These are phyloP conservation scores for Ophiosphaerella korrae DNA, from an alignment of 2,329 filamentous ascomycete genomes.

Conservation along the genomic window DNA sequence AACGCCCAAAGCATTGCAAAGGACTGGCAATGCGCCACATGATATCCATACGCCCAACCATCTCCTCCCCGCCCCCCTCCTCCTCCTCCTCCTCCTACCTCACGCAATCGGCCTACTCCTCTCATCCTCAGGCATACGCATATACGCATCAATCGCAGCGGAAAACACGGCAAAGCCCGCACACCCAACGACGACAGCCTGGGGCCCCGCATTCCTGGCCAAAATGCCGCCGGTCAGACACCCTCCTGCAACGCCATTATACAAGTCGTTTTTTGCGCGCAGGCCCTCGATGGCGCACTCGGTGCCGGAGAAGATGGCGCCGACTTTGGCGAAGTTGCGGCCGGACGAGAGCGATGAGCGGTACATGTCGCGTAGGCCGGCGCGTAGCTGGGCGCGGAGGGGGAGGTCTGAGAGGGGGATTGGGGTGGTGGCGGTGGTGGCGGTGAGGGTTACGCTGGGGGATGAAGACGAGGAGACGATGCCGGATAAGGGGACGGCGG, in stretches of 20 bases:
- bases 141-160: conserved; percentile 88
- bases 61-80: not conserved
- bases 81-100: not conserved
- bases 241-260: conserved; percentile 84
- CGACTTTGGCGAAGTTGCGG: conserved; percentile 92
- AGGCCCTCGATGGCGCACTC: conserved; percentile 95
- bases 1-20: too few relatives aligned
- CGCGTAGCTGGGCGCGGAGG: conserved; percentile 78
- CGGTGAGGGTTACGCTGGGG: conserved; percentile 66
- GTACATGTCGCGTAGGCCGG: conserved; percentile 96
- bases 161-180: conserved; percentile 92
- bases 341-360: conserved; percentile 78
- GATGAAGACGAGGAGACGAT: conserved; percentile 67
- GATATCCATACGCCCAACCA: too few relatives aligned
- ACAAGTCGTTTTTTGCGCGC: conserved; percentile 90
- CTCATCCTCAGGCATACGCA: conserved; percentile 59
- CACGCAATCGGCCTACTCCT: conserved; percentile 47
- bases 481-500: conserved; percentile 53
- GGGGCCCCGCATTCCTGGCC: conserved; percentile 84
- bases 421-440: conserved; percentile 45
- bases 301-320: conserved; percentile 86
- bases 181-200: conserved; percentile 85
- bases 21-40: too few relatives aligned
- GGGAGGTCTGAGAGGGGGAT: conserved; percentile 68
- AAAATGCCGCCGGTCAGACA: conserved; percentile 91